Conservation (phyloP, 805 yeast genomes). For the Scheffersomyces coipomensis region DNA sequence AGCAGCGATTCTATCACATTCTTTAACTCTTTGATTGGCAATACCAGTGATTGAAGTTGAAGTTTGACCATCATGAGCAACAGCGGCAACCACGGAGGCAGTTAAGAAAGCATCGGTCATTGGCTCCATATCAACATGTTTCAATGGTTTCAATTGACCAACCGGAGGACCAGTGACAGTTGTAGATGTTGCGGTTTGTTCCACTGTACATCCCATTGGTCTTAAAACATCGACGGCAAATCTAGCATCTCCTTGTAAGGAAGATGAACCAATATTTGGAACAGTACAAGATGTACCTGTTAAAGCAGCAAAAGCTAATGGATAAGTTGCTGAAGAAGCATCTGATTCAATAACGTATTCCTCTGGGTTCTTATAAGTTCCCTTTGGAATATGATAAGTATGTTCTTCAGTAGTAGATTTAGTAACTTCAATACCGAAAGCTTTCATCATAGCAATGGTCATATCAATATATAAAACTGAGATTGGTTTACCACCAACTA, state of each 20-base stretch:
- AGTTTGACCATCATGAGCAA: constrained; percentile 50
- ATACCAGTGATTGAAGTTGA: constrained; percentile 87
- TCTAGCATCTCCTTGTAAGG: constrained; percentile 95
- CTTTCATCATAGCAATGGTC: constrained; percentile 94
- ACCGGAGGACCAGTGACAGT: constrained; percentile 87
- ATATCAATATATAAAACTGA: constrained; percentile 94
- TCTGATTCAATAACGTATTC: constrained; percentile 93
- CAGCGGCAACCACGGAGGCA: constrained; percentile 96
- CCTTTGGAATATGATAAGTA: constrained; percentile 90
- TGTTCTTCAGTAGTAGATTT: constrained; percentile 68
- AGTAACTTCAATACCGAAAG: constrained; percentile 79
- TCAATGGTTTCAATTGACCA: constrained; percentile 67
- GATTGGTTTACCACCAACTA: constrained; percentile 96
- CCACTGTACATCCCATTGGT: constrained; percentile 94
- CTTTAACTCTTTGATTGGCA: constrained; percentile 97
- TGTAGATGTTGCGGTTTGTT: constrained; percentile 80
- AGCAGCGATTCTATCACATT: constrained; percentile 93
- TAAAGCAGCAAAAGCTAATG: constrained; percentile 95
- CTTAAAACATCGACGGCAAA: constrained; percentile 89
- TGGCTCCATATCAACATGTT: constrained; percentile 94
- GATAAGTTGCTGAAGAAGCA: constrained; percentile 97
- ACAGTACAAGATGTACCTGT: constrained; percentile 90
- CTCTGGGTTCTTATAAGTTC: constrained; percentile 72
- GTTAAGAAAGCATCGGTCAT: constrained; percentile 99
- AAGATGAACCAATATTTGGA: constrained; percentile 89